Base-by-base conservation (phyloP, 768 basidiomycete genomes). In the Rickenella mellea region DNA sequence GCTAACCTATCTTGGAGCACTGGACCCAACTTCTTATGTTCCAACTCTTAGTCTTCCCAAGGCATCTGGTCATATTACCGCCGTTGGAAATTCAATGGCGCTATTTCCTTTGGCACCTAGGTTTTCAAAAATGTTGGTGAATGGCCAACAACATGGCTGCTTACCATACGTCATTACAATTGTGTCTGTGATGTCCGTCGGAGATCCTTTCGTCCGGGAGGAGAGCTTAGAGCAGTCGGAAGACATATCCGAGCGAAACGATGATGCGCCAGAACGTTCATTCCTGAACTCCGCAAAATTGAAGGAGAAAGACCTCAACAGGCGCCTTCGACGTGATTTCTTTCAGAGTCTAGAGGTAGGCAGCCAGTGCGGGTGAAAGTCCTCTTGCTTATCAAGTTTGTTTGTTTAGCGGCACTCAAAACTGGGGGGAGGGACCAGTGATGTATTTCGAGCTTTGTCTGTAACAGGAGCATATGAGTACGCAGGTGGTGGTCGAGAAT, bases 401-500 rank as follows among this genome's bases (percentile, higher is more conserved):
- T 39, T 19, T 12, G 8, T 41, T 11, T 50, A 94, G 90, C 63
- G 66, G 19, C 91, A 96, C 60, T 69, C 80, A 3, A 76, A 81
- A 2, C 68, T 98, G 25, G 96, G 96, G 9, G 74, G 74, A 40
- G 79, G 71, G 17, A 71, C 70, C 5, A 96, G 92, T 57, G 96
- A 99, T 54, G 60, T 90, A 24, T 87, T 97, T 64, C 82, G 83
- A 51, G 62, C 83, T 26, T 69, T 99, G 7, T 92, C 93, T 11
- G 90, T 94, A n/a, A 80, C 96, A 14, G 96, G 96, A 0, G 96
- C 94, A 3, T 98, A 91, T 58, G 93, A 96, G 57, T 94, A 84
- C 58, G 84, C 85, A 17, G 83, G 87, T 7, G 86, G 85, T 20
- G 78, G 79, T 2, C 72, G 74, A 43, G 59, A 71, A 17, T 99